Base-by-base conservation (phyloP, 495 filamentous ascomycete species). In the Pseudevernia furfuracea region DNA sequence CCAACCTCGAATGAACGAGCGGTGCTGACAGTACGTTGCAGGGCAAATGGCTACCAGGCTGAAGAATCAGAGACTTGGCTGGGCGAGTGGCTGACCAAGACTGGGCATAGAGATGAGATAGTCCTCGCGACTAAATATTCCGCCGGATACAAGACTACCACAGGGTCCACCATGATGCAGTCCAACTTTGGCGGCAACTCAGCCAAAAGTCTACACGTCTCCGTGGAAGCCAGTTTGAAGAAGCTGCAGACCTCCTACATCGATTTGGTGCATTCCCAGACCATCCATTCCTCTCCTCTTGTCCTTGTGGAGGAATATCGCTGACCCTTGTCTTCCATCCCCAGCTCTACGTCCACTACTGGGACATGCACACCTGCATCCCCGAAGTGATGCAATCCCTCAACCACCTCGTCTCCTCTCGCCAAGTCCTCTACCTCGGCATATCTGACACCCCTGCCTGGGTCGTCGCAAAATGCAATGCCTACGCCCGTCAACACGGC, bases 91-190 rank as follows among this genome's bases (percentile, higher is more conserved):
- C 80, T 85, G 78, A 61, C 76, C 58, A 52, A 71, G 63, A 78
- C 82, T 25, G 70, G 76, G 19, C 81, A 79, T 65, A 77, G 87
- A 1, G 86, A 88, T 69, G 76, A 85, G 64, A 76, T 90, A 58
- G 87, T 93, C 38, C 77, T 93, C 55, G 89, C 89, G 0, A 92
- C 89, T 57, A 94, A 92, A 68, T 86, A 77, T 71, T 82, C 82
- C 3, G 75, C 74, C 8, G 74, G 73, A 48, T 79, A 73, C 70
- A 63, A 48, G 1, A 68, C 52, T 19, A 66, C 67, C 30, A 55
- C 46, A 43, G 61, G 17, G 4, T 25, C 34, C 8, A 67, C 63
- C 0, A 39, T 73, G 55, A 75, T 75, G n/a, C 75, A 78, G 59
- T 62, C 74, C 2, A 88, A 88, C 67, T 76, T 71, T 71, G 72